phyloP scores from a whole-genome alignment of 129 eudicot genomes.

The sunflower (Helianthus annuus) region DNA sequence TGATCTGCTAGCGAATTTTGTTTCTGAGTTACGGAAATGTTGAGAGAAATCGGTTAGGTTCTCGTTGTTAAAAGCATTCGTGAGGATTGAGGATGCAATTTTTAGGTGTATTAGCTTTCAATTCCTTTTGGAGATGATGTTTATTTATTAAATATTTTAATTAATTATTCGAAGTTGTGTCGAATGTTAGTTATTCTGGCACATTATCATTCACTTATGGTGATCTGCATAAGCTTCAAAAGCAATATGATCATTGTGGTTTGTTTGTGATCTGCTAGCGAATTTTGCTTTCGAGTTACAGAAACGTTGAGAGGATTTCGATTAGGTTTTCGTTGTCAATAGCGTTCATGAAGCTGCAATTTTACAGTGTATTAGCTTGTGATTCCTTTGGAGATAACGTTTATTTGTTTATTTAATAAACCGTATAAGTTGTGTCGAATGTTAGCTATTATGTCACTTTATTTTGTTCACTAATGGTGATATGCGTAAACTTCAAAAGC shows the following conservation, averaged over 20 bases:
- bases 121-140: slow-evolving; percentile 4
- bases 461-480: neutral
- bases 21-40: neutral
- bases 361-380: neutral
- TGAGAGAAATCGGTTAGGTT: slow-evolving; percentile 3
- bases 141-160: neutral
- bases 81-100: neutral
- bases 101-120: neutral
- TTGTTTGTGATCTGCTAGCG: slow-evolving; percentile 3
- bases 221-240: slow-evolving; percentile 1
- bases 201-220: slow-evolving; percentile 5
- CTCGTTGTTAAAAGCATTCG: neutral
- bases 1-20: slow-evolving; percentile 12
- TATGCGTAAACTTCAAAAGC: slow-evolving; percentile 4
- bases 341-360: slow-evolving; percentile 7
- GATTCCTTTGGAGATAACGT: neutral
- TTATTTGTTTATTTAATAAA: neutral
- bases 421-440: neutral
- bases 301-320: neutral
- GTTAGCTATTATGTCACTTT: slow-evolving; percentile 6
- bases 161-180: neutral
- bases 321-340: slow-evolving; percentile 1
- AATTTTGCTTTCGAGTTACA: slow-evolving; percentile 11
- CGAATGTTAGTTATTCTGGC: neutral
- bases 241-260: neutral